Evolutionary conservation across 768 basidiomycete genomes (phyloP).

Genomic region (Collybiopsis confluens): DNA sequence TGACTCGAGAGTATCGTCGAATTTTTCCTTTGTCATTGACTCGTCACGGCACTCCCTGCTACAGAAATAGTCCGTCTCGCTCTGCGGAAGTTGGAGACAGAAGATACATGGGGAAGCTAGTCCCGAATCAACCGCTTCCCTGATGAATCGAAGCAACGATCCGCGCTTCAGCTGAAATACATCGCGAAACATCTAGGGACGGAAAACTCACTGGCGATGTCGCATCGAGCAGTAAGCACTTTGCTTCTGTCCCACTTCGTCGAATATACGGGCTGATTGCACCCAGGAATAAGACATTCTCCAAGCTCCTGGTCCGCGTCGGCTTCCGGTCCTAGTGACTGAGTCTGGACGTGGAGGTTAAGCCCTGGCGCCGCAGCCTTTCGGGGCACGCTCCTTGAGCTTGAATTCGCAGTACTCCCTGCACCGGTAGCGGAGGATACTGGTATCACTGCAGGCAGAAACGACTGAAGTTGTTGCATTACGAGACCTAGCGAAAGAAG

Average conservation of each 20-base stretch:
- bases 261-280: slow-evolving; percentile 53
- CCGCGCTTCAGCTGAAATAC: slow-evolving; percentile 3
- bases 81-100: slow-evolving; percentile 59
- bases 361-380: too few species aligned
- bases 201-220: slow-evolving; percentile 56
- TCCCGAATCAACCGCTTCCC: slow-evolving; percentile 55
- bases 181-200: slow-evolving; percentile 9
- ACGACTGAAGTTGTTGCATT: slow-evolving; percentile 35
- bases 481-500: slow-evolving; percentile 31
- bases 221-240: slow-evolving; percentile 57
- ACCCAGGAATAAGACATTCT: slow-evolving; percentile 53
- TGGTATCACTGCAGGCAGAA: neutral
- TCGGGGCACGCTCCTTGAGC: too few species aligned
- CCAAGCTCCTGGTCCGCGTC: too few species aligned
- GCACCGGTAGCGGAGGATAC: neutral
- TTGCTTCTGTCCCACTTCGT: slow-evolving; percentile 44
- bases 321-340: slow-evolving; percentile 22
- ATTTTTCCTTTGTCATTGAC: slow-evolving; percentile 46
- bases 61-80: slow-evolving; percentile 60
- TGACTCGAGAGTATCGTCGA: neutral
- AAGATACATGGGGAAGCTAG: slow-evolving; percentile 56
- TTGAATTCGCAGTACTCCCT: neutral
- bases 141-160: slow-evolving; percentile 19
- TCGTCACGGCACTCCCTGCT: slow-evolving; percentile 53
- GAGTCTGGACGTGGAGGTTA: neutral